A percentile compares a stretch with the other conserved stretches of the same genome.
These are phyloP conservation scores for Carpinus viminea DNA, from an alignment of 306 rosid species.

Conservation along the genomic window DNA sequence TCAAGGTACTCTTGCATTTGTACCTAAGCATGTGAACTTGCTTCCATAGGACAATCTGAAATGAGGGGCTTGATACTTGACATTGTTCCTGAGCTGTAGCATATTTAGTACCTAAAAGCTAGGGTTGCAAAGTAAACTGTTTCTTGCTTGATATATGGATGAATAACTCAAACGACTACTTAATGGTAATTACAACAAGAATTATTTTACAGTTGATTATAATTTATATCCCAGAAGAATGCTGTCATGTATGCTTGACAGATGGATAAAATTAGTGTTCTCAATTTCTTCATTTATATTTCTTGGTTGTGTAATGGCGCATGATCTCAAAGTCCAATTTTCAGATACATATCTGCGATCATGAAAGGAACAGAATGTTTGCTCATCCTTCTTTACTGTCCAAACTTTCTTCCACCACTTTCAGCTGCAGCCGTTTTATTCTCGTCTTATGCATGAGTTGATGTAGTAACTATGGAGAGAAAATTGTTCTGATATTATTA, in stretches of 20 bases:
- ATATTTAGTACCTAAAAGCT: neutral
- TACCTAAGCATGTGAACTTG: neutral
- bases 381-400: neutral
- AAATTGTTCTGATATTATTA: slow-evolving; percentile 34
- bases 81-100: neutral
- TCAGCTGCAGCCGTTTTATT: slow-evolving; percentile 11
- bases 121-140: neutral
- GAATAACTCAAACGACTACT: neutral
- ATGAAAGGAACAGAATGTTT: neutral
- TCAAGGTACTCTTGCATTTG: slow-evolving; percentile 45
- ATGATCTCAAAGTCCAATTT: neutral
- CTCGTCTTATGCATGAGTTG: neutral
- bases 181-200: neutral
- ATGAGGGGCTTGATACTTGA: neutral
- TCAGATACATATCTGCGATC: neutral
- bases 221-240: neutral
- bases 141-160: neutral
- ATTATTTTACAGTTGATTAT: neutral
- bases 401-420: neutral
- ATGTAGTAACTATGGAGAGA: neutral
- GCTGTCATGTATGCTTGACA: neutral
- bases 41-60: neutral
- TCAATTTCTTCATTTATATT: neutral
- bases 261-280: neutral
- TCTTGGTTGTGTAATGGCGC: neutral